phyloP scores from a whole-genome alignment of 2,329 filamentous ascomycete species.

The Cercospora citrullina region DNA sequence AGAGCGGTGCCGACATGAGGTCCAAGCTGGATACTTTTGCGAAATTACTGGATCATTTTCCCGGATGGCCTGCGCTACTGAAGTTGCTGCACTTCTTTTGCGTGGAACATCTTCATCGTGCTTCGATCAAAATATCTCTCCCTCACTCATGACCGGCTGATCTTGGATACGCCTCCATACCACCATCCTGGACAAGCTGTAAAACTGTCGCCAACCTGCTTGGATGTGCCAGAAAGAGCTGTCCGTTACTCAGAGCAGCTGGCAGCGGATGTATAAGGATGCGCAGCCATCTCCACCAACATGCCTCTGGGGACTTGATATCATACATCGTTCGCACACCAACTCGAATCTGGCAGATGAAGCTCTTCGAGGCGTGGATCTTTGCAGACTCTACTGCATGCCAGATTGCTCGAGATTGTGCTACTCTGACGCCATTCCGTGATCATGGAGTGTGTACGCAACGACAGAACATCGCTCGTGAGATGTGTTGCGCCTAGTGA shows the following conservation, averaged over 20 bases:
- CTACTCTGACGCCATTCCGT: background rate
- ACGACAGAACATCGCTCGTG: background rate
- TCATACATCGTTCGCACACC: background rate
- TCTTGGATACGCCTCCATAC: too few relatives aligned
- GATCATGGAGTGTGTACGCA: background rate
- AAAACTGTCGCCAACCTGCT: too few relatives aligned
- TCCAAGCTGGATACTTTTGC: background rate
- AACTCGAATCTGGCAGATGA: background rate
- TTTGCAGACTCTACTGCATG: background rate
- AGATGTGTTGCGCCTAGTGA: background rate
- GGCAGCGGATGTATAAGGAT: too few relatives aligned
- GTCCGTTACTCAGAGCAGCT: too few relatives aligned
- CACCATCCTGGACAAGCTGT: too few relatives aligned
- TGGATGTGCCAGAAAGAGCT: too few relatives aligned
- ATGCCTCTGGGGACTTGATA: too few relatives aligned
- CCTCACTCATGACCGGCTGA: too few relatives aligned
- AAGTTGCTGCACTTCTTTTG: background rate
- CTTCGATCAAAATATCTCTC: too few relatives aligned
- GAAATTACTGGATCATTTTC: background rate
- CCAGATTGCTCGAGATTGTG: background rate
- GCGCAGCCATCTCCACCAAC: too few relatives aligned
- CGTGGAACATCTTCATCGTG: background rate
- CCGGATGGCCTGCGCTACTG: background rate
- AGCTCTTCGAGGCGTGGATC: background rate
- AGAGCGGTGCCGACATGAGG: background rate